These are phyloP conservation scores for Knoxia roxburghii DNA, from an alignment of 257 asterid genomes.

Conservation along the genomic window DNA sequence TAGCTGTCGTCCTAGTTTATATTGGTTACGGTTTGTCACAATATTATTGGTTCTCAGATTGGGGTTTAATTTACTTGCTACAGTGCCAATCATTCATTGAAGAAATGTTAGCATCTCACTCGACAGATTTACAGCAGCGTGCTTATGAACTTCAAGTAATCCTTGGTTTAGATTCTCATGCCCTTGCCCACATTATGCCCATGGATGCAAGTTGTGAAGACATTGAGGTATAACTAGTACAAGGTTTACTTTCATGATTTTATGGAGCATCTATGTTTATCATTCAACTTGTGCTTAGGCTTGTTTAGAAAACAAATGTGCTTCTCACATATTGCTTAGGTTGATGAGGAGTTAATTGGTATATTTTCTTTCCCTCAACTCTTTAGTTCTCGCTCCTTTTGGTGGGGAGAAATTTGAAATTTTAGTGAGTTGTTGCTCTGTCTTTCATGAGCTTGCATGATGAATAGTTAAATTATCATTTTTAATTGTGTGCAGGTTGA, in stretches of 20 bases:
- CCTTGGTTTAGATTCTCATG: constrained; percentile 61
- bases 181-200: constrained; percentile 66
- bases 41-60: constrained; percentile 12
- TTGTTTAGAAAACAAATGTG: not conserved
- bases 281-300: not conserved
- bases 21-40: not conserved
- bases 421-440: constrained; percentile 10
- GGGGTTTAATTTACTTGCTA: constrained; percentile 17
- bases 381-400: not conserved
- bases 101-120: constrained; percentile 78
- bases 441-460: not conserved
- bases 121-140: constrained; percentile 98
- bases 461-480: not conserved
- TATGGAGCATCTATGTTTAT: not conserved
- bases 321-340: not conserved
- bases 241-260: not conserved
- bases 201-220: constrained; percentile 85
- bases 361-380: not conserved
- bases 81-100: constrained; percentile 93
- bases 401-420: not conserved
- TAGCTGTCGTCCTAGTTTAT: not conserved
- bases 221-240: constrained; percentile 50
- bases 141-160: constrained; percentile 93
- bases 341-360: not conserved
- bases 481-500: constrained; percentile 54